Percentiles rank a stretch among this genome's conserved stretches.
phyloP scores from a whole-genome alignment of 2,329 filamentous ascomycete species.

The Monosporascus sp. region DNA sequence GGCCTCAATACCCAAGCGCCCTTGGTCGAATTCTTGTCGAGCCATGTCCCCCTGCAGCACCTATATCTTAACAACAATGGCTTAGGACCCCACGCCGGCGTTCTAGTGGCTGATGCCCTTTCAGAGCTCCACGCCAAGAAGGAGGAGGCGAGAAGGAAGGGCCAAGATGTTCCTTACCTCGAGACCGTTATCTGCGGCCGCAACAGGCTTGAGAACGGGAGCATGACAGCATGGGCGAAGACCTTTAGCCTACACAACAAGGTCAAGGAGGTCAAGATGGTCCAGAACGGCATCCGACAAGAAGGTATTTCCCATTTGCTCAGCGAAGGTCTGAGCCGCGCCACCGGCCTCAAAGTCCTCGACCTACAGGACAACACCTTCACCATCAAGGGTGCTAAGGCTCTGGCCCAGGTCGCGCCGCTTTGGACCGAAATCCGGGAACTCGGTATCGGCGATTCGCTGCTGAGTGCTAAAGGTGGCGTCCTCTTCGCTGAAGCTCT shows the following conservation, averaged over 20 bases:
- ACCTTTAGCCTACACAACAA: constrained; percentile 77
- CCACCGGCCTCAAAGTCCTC: constrained; percentile 64
- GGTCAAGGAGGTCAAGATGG: constrained; percentile 88
- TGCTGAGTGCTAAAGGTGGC: constrained; percentile 73
- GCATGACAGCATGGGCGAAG: constrained; percentile 92
- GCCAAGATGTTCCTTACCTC: constrained; percentile 70
- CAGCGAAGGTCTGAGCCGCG: constrained; percentile 68
- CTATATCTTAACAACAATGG: constrained; percentile 98
- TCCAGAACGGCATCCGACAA: constrained; percentile 93
- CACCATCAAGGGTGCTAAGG: constrained; percentile 71
- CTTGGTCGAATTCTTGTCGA: constrained; percentile 83
- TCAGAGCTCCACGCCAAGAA: constrained; percentile 80
- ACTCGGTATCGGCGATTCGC: constrained; percentile 82
- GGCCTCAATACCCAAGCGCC: constrained; percentile 92
- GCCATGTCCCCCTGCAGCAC: constrained; percentile 85
- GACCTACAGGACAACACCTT: constrained; percentile 99
- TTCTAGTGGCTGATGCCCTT: constrained; percentile 82
- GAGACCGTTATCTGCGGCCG: constrained; percentile 97
- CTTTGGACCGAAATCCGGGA: constrained; percentile 74
- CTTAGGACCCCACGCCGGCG: constrained; percentile 84
- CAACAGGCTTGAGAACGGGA: constrained; percentile 91
- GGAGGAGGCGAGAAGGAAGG: constrained; percentile 65
- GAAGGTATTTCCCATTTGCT: constrained; percentile 84
- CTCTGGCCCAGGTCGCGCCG: constrained; percentile 68
- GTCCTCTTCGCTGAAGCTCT: constrained; percentile 69